Conservation (phyloP, 768 basidiomycete genomes). For the Termitomyces sp. region DNA sequence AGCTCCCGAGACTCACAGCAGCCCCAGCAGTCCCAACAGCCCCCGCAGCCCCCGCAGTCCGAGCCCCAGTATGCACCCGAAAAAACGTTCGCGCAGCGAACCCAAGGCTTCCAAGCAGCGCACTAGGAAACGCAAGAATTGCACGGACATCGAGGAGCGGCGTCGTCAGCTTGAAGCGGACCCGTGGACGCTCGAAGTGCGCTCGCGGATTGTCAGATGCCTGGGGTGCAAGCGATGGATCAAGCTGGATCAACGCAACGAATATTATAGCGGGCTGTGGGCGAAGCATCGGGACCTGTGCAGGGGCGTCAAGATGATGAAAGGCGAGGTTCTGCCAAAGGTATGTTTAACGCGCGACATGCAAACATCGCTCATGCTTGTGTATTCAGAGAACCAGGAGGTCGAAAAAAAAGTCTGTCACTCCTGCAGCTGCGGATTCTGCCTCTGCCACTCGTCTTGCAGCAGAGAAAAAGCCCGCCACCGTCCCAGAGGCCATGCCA, state of each 20-base stretch:
- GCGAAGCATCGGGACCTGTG: slow-evolving; percentile 7
- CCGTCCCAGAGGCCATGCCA: neutral
- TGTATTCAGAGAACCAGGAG: slow-evolving; percentile 1
- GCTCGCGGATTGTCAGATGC: slow-evolving; percentile 1
- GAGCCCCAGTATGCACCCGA: neutral
- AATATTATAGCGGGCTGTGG: slow-evolving; percentile 8
- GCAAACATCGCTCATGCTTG: neutral
- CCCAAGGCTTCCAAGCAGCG: neutral
- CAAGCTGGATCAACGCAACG: slow-evolving; percentile 5
- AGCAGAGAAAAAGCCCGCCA: neutral
- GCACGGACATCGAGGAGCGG: slow-evolving; percentile 4
- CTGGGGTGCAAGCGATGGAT: slow-evolving; percentile 5
- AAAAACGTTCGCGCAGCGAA: neutral
- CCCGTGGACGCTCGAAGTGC: slow-evolving; percentile 3
- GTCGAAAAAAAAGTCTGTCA: neutral
- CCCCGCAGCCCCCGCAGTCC: neutral
- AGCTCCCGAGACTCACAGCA: neutral
- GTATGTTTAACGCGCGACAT: neutral
- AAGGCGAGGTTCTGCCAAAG: slow-evolving; percentile 4
- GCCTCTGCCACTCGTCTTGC: neutral
- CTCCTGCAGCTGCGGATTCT: neutral
- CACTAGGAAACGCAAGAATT: slow-evolving; percentile 6
- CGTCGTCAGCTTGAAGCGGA: slow-evolving; percentile 5
- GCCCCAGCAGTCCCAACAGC: neutral
- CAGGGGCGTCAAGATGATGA: slow-evolving; percentile 5